Base-by-base conservation (phyloP, 2,329 filamentous ascomycete genomes). In the Penicillium psychrosexuale region DNA sequence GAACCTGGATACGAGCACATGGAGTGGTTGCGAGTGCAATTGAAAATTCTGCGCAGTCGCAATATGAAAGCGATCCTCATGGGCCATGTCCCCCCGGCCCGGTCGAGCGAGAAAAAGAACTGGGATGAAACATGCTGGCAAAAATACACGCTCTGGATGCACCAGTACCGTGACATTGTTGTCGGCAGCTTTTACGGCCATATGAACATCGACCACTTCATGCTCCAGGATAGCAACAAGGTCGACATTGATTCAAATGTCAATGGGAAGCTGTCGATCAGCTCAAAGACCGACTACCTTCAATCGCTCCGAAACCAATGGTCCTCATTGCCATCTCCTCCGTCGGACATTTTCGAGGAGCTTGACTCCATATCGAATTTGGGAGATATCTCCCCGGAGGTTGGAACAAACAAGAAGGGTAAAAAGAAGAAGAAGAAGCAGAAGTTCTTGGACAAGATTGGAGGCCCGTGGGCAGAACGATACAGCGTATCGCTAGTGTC, bases 111-210 rank as follows among this genome's bases (percentile, higher is more conserved):
- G 74, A 97, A 97, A 78, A 83, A 85, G 66, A 86, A 85, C 58
- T 99, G 94, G 94, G 91, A 97, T 62, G 93, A 97, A 78, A 91
- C 89, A 0, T 99, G 94, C 76, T 99, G 93, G 92, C 93, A 97
- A 71, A 97, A 96, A 71, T 99, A 96, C 73, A 89, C 91, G 0
- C 77, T 97, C 4, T 97, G 92, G 91, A 77, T 93, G 66, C 83
- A 85, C 63, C 91, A 95, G 71, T 99, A 91, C 72, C 88, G 94
- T 33, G 94, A 99, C 71, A 87, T 99, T 36, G 81, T 99, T 19
- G 81, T 92, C 19, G 85, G 84, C 12, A 85, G 85, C 27, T 69
- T 96, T 6, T 99, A 89, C 68, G 94, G 93, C 1, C 94, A 99
- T 71, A 97, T 99, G 94, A 99, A 99, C 68, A 89, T 97, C 61